A percentile compares a stretch with the other conserved stretches of the same genome.
Evolutionary conservation across 805 yeast species (phyloP).

Genomic region (Metschnikowia noctiluminum): DNA sequence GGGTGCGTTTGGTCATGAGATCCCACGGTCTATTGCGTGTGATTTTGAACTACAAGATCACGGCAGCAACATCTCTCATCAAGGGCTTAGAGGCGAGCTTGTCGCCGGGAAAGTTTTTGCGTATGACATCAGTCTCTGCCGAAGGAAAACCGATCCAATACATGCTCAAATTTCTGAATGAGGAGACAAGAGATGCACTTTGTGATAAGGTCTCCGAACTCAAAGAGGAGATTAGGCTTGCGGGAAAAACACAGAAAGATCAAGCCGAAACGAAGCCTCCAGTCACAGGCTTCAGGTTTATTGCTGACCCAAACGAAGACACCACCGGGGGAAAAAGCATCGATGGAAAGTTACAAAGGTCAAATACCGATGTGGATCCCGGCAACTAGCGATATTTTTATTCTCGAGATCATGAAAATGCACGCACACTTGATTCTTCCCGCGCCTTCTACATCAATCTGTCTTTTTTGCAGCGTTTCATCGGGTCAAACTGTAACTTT

Average conservation of each 20-base stretch:
- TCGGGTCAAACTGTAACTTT: not conserved
- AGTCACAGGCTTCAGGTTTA: slow-evolving; percentile 10
- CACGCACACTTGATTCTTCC: no score
- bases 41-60: slow-evolving; percentile 70
- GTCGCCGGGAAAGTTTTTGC: slow-evolving; percentile 75
- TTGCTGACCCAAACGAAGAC: slow-evolving; percentile 2
- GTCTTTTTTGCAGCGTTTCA: not conserved
- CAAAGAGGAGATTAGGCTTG: slow-evolving; percentile 17
- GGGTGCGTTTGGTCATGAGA: slow-evolving; percentile 82
- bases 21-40: slow-evolving; percentile 83
- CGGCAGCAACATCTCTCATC: slow-evolving; percentile 56
- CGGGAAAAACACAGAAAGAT: not conserved
- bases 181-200: slow-evolving; percentile 57
- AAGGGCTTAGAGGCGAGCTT: slow-evolving; percentile 87
- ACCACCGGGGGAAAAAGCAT: not conserved
- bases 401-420: no score
- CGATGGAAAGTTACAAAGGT: not conserved
- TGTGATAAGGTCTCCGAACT: slow-evolving; percentile 46
- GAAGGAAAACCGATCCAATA: slow-evolving; percentile 75
- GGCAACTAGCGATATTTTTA: not conserved
- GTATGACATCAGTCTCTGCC: slow-evolving; percentile 62
- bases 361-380: slow-evolving; percentile 5
- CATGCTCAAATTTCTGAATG: slow-evolving; percentile 68
- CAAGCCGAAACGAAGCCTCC: not conserved
- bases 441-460: no score